Evolutionary conservation across 306 rosid genomes (phyloP).

Genomic region (Cyamopsis tetragonoloba): DNA sequence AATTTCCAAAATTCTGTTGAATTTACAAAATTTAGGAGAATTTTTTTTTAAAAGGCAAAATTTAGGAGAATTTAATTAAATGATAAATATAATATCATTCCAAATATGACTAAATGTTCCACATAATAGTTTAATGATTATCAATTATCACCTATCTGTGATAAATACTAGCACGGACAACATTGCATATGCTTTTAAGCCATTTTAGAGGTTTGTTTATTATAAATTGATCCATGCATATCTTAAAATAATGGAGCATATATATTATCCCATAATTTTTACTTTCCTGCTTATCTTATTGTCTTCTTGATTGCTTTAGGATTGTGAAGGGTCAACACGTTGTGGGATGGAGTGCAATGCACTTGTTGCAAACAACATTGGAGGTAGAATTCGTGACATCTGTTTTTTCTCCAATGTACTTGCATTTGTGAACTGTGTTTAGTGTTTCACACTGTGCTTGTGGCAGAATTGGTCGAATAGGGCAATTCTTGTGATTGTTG

Average conservation of each 20-base stretch:
- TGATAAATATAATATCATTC: no score
- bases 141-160: no score
- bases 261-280: not conserved
- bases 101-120: no score
- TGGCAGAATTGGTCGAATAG: not conserved
- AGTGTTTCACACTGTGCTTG: not conserved
- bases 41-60: no score
- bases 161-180: no score
- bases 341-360: slow-evolving; percentile 91
- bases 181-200: no score
- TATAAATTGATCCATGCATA: not conserved
- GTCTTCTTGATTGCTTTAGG: slow-evolving; percentile 45
- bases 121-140: no score
- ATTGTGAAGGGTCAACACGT: slow-evolving; percentile 74
- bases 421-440: not conserved
- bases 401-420: slow-evolving; percentile 8
- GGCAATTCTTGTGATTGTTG: not conserved
- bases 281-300: slow-evolving; percentile 19
- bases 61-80: no score
- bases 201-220: no score
- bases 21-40: no score
- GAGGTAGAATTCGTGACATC: slow-evolving; percentile 44
- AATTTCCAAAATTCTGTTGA: no score
- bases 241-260: slow-evolving; percentile 4
- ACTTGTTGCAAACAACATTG: slow-evolving; percentile 55